Conservation (phyloP, 2,329 filamentous ascomycete genomes). For the Gaeumannomyces sp. region DNA sequence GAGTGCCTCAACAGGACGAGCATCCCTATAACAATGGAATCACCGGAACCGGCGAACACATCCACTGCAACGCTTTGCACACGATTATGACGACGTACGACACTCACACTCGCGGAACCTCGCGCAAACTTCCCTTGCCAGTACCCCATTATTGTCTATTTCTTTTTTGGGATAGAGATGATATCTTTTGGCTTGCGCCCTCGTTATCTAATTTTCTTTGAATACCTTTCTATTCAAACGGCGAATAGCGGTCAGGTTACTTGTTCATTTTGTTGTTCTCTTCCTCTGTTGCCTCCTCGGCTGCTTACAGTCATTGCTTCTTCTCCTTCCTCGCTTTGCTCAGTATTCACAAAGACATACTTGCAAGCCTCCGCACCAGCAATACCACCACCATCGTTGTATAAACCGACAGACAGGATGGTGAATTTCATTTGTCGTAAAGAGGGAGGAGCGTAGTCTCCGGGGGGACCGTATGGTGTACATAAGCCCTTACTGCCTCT, state of each 20-base stretch:
- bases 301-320: neutral
- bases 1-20: neutral
- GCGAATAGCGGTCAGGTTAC: neutral
- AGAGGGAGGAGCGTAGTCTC: neutral
- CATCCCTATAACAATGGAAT: neutral
- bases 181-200: neutral
- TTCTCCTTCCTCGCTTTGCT: neutral
- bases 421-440: neutral
- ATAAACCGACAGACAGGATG: neutral
- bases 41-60: neutral
- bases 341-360: neutral
- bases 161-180: neutral
- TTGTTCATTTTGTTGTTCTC: constrained; percentile 3
- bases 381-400: neutral
- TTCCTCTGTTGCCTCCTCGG: neutral
- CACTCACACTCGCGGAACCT: no score
- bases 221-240: neutral
- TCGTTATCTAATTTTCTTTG: neutral
- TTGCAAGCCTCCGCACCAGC: neutral
- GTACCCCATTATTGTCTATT: neutral
- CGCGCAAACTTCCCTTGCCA: neutral
- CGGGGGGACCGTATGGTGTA: neutral
- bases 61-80: neutral
- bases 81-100: constrained; percentile 9
- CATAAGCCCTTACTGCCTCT: neutral